Base-by-base conservation (phyloP, 495 filamentous ascomycete species). In the Venustampulla echinocandica region DNA sequence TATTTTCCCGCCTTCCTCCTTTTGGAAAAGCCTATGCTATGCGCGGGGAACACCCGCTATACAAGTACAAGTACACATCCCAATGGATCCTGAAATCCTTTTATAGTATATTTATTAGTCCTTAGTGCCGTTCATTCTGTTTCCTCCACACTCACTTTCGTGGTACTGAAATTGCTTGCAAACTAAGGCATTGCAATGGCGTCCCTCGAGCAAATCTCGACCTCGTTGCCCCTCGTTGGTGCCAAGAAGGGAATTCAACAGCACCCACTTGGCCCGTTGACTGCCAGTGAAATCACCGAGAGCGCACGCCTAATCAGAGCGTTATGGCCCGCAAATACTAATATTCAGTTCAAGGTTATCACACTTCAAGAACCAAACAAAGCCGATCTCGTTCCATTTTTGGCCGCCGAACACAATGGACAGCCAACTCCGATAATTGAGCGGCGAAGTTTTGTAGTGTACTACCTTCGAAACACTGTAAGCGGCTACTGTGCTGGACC, bases 351-450 rank as follows among this genome's bases (percentile, higher is more conserved):
- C 71, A 85, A 85, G 56, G 61, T 60, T 27, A 67, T 86, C 33
- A 84, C 81, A 2, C 67, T 86, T 0, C 65, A 70, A 32, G 82
- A 87, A 63, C 82, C 82, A 6, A 58, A 69, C 10, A 87, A 87
- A 61, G 61, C 67, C 6, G 64, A 75, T 15, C 61, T 80, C 4
- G 49, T 80, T 10, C 70, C 58, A 3, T 71, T 64, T 45, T 59
- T 71, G 17, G 50, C 42, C 5, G 64, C 64, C 7, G 75, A 75
- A 56, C 64, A 70, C 53, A 54, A 55, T 13, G 64, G 67, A 25
- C 19, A 54, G 20, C 60, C 56, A 36, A 59, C 61, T 52, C 72
- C 64, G 33, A 49, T 47, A 21, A 70, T 80, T 32, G 69, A 74
- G 44, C 65, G 79, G 21, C 70, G 62, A 43, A 70, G 65, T 0